phyloP scores from a whole-genome alignment of 106 monocot species.

The Chionographis japonica region DNA sequence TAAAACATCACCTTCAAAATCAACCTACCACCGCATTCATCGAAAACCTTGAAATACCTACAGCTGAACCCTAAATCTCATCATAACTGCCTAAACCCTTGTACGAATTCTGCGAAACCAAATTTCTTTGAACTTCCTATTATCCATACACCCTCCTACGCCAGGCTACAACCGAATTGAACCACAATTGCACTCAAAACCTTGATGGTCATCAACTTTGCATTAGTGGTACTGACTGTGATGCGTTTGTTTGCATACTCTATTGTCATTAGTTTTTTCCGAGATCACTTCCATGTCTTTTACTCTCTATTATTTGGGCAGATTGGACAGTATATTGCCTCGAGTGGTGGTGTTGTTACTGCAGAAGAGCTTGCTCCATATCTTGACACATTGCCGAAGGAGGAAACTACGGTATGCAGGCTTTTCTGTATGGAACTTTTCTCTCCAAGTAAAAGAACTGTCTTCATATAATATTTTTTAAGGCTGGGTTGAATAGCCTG shows the following conservation, averaged over 20 bases:
- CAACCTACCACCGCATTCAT: too few relatives aligned
- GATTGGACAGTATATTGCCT: constrained; percentile 98
- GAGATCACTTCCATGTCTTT: not conserved
- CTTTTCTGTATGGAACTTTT: not conserved
- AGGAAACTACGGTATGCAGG: constrained; percentile 42
- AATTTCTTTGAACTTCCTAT: too few relatives aligned
- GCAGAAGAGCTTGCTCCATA: constrained; percentile 98
- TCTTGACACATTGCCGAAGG: constrained; percentile 65
- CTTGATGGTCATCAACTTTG: not conserved
- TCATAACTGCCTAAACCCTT: too few relatives aligned
- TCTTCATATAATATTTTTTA: too few relatives aligned
- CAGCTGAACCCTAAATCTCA: too few relatives aligned
- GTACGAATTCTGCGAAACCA: too few relatives aligned
- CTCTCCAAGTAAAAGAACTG: not conserved
- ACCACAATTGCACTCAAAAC: not conserved
- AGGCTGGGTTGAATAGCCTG: too few relatives aligned
- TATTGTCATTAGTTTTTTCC: not conserved
- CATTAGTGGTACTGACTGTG: not conserved
- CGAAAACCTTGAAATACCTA: too few relatives aligned
- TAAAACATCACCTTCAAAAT: too few relatives aligned
- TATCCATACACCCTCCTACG: too few relatives aligned
- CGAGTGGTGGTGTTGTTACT: constrained; percentile 94
- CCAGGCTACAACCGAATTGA: too few relatives aligned
- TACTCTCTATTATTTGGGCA: constrained; percentile 26
- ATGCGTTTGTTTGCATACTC: not conserved